A percentile compares a stretch with the other conserved stretches of the same genome.
These are phyloP conservation scores for Candida loeiensis DNA, from an alignment of 805 yeast species.

Conservation along the genomic window DNA sequence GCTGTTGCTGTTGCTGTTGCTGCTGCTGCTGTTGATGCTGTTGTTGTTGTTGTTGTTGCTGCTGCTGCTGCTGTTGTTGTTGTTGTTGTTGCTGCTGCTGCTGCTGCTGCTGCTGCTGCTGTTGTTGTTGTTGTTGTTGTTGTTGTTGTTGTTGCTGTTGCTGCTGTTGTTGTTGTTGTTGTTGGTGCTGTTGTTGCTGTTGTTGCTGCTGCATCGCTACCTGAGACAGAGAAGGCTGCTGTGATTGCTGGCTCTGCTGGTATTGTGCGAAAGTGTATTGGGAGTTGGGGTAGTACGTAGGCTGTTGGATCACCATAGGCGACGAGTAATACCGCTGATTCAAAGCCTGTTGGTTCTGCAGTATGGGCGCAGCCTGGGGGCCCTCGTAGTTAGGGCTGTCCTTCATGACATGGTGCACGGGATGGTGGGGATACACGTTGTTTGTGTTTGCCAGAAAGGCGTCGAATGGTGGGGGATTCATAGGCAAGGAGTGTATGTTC, in stretches of 20 bases:
- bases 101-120: slow-evolving; percentile 7
- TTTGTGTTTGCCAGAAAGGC: slow-evolving; percentile 6
- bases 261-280: slow-evolving; percentile 14
- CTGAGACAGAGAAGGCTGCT: slow-evolving; percentile 13
- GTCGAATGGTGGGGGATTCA: slow-evolving; percentile 12
- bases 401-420: slow-evolving; percentile 9
- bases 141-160: slow-evolving; percentile 8
- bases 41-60: slow-evolving; percentile 6
- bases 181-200: slow-evolving; percentile 12
- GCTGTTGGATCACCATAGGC: slow-evolving; percentile 25
- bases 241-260: slow-evolving; percentile 6
- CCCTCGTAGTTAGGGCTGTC: slow-evolving; percentile 5
- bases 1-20: slow-evolving; percentile 9
- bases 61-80: slow-evolving; percentile 11
- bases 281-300: slow-evolving; percentile 15
- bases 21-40: slow-evolving; percentile 5
- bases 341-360: slow-evolving; percentile 6
- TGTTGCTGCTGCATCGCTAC: slow-evolving; percentile 13
- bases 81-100: slow-evolving; percentile 3
- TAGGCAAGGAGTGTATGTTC: slow-evolving; percentile 1
- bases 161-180: slow-evolving; percentile 10
- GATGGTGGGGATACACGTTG: slow-evolving; percentile 9
- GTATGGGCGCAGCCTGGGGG: slow-evolving; percentile 9
- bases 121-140: slow-evolving; percentile 5
- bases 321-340: slow-evolving; percentile 20